Evolutionary conservation across 306 rosid genomes (phyloP).

Genomic region (Vachellia collinsii): DNA sequence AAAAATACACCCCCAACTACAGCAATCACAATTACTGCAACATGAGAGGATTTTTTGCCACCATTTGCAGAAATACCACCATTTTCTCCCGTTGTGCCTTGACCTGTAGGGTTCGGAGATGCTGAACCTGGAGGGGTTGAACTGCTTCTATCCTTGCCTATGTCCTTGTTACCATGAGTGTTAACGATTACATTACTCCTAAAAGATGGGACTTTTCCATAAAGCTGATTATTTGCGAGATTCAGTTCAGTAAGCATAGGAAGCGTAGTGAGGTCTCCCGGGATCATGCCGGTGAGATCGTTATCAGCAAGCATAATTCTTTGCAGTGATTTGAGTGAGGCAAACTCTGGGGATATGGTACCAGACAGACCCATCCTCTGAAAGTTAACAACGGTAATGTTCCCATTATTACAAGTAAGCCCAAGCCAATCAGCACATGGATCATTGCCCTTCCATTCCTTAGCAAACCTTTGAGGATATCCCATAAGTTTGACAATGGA

Average conservation of each 20-base stretch:
- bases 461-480: conserved; percentile 74
- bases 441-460: conserved; percentile 78
- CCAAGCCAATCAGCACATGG: conserved; percentile 84
- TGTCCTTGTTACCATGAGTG: conserved; percentile 54
- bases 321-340: conserved; percentile 57
- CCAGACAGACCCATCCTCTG: conserved; percentile 80
- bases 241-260: conserved; percentile 62
- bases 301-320: conserved; percentile 71
- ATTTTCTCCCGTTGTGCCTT: conserved; percentile 21
- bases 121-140: conserved; percentile 24
- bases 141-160: conserved; percentile 53
- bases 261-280: conserved; percentile 60
- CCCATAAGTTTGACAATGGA: conserved; percentile 53
- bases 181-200: conserved; percentile 53
- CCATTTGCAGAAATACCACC: conserved; percentile 40
- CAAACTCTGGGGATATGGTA: conserved; percentile 64
- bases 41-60: conserved; percentile 52
- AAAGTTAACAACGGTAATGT: conserved; percentile 66
- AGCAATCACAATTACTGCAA: conserved; percentile 63
- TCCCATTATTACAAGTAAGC: conserved; percentile 60
- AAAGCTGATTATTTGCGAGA: conserved; percentile 65
- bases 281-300: conserved; percentile 70
- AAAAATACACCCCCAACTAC: conserved; percentile 62
- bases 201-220: conserved; percentile 69
- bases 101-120: conserved; percentile 26